Conservation (phyloP, 2,329 filamentous ascomycete species). For the Didymella pomorum region DNA sequence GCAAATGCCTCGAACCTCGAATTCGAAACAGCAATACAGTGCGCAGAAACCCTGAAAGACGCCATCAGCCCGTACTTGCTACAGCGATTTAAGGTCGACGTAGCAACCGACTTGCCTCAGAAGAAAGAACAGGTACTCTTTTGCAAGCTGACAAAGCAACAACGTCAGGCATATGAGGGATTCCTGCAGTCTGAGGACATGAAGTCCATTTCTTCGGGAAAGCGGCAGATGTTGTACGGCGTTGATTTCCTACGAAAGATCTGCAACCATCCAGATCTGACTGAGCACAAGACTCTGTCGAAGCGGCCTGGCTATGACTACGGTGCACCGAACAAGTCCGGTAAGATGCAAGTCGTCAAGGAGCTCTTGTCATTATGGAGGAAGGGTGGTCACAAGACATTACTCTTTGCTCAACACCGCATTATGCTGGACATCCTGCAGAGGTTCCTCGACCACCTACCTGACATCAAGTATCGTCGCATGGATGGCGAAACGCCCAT, state of each 20-base stretch:
- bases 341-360: conserved; percentile 95
- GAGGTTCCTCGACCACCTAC: conserved; percentile 73
- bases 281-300: conserved; percentile 69
- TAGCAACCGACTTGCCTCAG: conserved; percentile 90
- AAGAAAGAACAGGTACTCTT: conserved; percentile 97
- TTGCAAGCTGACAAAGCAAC: conserved; percentile 84
- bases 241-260: conserved; percentile 95
- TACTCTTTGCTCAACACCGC: conserved; percentile 91
- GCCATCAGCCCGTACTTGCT: conserved; percentile 92
- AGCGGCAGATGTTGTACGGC: conserved; percentile 82
- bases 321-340: conserved; percentile 79
- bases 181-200: conserved; percentile 88
- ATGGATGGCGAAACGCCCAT: conserved; percentile 96
- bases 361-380: conserved; percentile 89
- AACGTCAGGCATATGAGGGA: conserved; percentile 79
- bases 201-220: conserved; percentile 77
- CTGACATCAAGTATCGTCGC: conserved; percentile 77
- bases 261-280: conserved; percentile 94
- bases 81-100: conserved; percentile 91
- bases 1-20: conserved; percentile 94
- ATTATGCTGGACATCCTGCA: conserved; percentile 97
- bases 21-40: conserved; percentile 92
- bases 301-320: conserved; percentile 75
- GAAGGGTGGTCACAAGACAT: conserved; percentile 88
- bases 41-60: conserved; percentile 91